phyloP scores from a whole-genome alignment of 495 filamentous ascomycete genomes.

The Neurospora sp. region DNA sequence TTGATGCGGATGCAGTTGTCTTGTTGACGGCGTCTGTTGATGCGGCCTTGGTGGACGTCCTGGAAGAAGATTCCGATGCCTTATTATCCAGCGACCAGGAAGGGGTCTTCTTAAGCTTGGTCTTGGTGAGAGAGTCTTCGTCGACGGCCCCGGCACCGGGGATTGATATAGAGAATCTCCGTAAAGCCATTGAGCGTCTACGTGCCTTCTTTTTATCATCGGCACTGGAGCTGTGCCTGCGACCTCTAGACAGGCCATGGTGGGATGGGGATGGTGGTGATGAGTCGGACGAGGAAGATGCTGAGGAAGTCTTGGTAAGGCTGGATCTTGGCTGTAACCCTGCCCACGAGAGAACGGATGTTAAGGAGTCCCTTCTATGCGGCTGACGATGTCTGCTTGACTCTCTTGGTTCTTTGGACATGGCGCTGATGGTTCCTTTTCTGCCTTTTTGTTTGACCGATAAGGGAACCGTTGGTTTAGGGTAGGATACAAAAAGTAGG shows the following conservation, averaged over 20 bases:
- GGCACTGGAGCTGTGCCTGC: slow-evolving; percentile 21
- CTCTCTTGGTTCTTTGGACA: slow-evolving; percentile 22
- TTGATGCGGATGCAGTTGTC: not conserved
- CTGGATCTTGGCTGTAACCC: slow-evolving; percentile 13
- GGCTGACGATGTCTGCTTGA: slow-evolving; percentile 17
- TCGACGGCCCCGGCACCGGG: slow-evolving; percentile 1
- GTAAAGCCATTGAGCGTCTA: slow-evolving; percentile 18
- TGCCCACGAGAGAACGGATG: slow-evolving; percentile 21
- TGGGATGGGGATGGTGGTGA: slow-evolving; percentile 1
- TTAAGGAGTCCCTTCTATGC: slow-evolving; percentile 21
- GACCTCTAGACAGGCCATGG: slow-evolving; percentile 11
- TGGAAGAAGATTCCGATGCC: slow-evolving; percentile 8
- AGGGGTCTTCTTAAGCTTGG: slow-evolving; percentile 20
- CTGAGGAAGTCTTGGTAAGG: slow-evolving; percentile 3
- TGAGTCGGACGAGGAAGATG: slow-evolving; percentile 5
- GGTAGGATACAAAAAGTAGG: not conserved
- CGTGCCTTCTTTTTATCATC: slow-evolving; percentile 23
- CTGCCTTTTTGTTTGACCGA: not conserved
- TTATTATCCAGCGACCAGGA: slow-evolving; percentile 8
- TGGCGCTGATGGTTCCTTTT: slow-evolving; percentile 3
- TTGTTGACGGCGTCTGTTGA: slow-evolving; percentile 21
- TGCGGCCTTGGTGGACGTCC: slow-evolving; percentile 11
- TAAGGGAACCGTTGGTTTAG: not conserved
- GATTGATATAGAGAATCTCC: slow-evolving; percentile 16
- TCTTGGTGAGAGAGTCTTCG: slow-evolving; percentile 17